phyloP scores from a whole-genome alignment of 495 filamentous ascomycete genomes.

The Penicillium salamii region DNA sequence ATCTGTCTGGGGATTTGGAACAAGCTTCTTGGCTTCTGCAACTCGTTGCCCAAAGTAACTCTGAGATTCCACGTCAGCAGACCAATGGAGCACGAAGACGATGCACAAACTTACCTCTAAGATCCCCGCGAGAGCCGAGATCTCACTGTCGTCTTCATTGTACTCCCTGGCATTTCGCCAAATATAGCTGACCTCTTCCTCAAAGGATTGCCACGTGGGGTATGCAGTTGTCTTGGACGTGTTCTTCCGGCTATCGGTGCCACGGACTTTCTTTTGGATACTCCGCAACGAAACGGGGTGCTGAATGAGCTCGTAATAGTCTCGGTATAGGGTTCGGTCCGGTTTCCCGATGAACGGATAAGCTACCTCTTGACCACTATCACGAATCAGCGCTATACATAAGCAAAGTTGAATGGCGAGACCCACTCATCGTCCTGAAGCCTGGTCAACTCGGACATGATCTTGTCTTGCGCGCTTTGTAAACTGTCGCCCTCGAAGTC shows the following conservation, averaged over 20 bases:
- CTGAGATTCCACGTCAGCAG: slow-evolving; percentile 39
- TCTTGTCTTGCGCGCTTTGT: slow-evolving; percentile 78
- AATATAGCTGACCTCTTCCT: slow-evolving; percentile 70
- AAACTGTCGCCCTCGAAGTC: slow-evolving; percentile 64
- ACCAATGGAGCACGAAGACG: not conserved
- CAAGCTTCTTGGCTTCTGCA: slow-evolving; percentile 62
- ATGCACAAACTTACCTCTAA: slow-evolving; percentile 60
- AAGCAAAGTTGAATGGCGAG: not conserved
- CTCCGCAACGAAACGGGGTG: slow-evolving; percentile 69
- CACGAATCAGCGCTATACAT: slow-evolving; percentile 7
- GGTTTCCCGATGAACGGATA: slow-evolving; percentile 34
- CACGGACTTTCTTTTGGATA: slow-evolving; percentile 68
- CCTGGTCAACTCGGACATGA: slow-evolving; percentile 63
- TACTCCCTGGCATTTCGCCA: slow-evolving; percentile 85
- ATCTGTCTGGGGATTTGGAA: slow-evolving; percentile 65
- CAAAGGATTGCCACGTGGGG: slow-evolving; percentile 76
- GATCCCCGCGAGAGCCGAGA: slow-evolving; percentile 66
- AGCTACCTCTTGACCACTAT: slow-evolving; percentile 29
- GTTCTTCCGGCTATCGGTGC: slow-evolving; percentile 60
- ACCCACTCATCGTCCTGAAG: slow-evolving; percentile 60
- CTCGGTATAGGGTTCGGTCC: slow-evolving; percentile 35
- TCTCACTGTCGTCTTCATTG: slow-evolving; percentile 84
- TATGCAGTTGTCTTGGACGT: slow-evolving; percentile 67
- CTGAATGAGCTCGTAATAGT: slow-evolving; percentile 76
- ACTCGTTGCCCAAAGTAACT: slow-evolving; percentile 62